Percentiles rank a stretch among this genome's conserved stretches.
Conservation (phyloP, 345 rosid genomes). For the Lepidium africanum region DNA sequence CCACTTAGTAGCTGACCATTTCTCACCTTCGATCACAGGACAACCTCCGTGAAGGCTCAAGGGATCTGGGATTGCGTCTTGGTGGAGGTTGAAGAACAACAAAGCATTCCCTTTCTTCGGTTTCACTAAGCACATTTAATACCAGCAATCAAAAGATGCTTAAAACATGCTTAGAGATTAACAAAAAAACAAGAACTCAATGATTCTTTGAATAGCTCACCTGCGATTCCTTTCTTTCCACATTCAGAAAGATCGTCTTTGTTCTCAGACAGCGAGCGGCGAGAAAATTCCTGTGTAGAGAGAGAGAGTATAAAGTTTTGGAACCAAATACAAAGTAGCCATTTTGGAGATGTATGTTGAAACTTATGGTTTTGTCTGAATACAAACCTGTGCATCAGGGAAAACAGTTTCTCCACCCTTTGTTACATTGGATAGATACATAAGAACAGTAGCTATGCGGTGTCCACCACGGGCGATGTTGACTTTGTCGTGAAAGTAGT, state of each 20-base stretch:
- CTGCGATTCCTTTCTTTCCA: conserved; percentile 88
- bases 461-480: conserved; percentile 96
- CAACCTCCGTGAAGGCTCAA: conserved; percentile 84
- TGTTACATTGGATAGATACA: conserved; percentile 82
- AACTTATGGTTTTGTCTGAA: background rate
- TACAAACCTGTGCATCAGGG: conserved; percentile 78
- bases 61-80: conserved; percentile 69
- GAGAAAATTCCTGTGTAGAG: conserved; percentile 53
- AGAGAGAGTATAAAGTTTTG: background rate
- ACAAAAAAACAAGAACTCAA: background rate
- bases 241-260: conserved; percentile 80
- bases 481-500: conserved; percentile 83
- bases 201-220: conserved; percentile 24
- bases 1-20: conserved; percentile 99
- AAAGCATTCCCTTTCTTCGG: conserved; percentile 83
- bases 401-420: conserved; percentile 98
- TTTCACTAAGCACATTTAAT: conserved; percentile 44
- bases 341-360: background rate
- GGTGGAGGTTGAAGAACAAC: conserved; percentile 80
- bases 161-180: background rate
- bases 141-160: background rate
- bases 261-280: conserved; percentile 40
- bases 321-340: background rate
- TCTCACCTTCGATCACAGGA: conserved; percentile 93
- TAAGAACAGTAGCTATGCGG: conserved; percentile 74